Conservation (phyloP, 441 rosid genomes). For the Jatropha multifida region DNA sequence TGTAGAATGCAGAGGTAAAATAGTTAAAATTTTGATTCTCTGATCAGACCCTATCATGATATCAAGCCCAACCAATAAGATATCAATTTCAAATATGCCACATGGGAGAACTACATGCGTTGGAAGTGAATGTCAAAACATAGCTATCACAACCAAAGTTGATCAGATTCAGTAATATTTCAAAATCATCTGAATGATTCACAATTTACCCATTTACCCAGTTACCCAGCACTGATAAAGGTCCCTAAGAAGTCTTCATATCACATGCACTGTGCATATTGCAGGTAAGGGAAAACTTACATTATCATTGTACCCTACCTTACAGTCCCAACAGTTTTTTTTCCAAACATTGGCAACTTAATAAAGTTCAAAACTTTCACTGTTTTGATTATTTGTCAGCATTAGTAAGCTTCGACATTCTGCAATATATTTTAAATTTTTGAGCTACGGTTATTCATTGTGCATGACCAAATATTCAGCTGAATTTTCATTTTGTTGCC, state of each 20-base stretch:
- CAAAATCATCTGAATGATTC: neutral
- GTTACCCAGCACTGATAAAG: neutral
- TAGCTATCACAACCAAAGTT: neutral
- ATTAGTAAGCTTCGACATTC: neutral
- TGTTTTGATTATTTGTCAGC: neutral
- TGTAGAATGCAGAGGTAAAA: neutral
- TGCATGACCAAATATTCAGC: neutral
- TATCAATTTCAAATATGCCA: constrained; percentile 1
- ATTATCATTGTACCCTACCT: neutral
- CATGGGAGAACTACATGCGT: neutral
- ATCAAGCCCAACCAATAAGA: neutral
- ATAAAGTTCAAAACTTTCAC: neutral
- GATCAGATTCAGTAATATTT: neutral
- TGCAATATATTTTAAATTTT: neutral
- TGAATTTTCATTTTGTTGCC: neutral
- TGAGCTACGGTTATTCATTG: neutral
- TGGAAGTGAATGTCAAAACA: neutral
- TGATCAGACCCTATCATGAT: neutral
- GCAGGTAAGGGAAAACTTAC: neutral
- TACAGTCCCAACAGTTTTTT: neutral
- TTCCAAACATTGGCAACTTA: constrained; percentile 2
- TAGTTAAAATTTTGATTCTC: neutral
- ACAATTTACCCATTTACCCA: neutral
- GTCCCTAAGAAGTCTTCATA: neutral
- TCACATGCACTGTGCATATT: neutral